A percentile compares a stretch with the other conserved stretches of the same genome.
Conservation (phyloP, 352 stramenopile genomes). For the Phytopythium oedochilum region DNA sequence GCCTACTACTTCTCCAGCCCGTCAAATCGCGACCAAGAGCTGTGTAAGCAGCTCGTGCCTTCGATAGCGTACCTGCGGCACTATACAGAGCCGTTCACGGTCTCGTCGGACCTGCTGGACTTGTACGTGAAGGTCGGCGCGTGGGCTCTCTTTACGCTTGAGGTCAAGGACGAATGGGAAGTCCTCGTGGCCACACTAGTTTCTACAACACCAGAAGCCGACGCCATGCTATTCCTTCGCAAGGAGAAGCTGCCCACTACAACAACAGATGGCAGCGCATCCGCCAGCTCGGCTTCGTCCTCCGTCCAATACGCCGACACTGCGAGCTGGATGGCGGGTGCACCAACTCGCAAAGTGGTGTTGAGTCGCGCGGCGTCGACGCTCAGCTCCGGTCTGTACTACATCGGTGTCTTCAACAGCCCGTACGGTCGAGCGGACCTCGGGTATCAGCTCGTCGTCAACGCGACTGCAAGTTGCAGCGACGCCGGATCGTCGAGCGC, state of each 20-base stretch:
- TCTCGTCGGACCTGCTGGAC: slow-evolving; percentile 31
- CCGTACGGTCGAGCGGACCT: slow-evolving; percentile 48
- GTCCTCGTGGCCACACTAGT: slow-evolving; percentile 47
- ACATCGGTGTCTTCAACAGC: slow-evolving; percentile 71
- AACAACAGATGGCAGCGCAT: slow-evolving; percentile 3
- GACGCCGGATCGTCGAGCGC: slow-evolving; percentile 4
- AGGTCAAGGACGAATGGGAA: slow-evolving; percentile 51
- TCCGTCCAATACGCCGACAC: slow-evolving; percentile 52
- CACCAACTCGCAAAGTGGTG: slow-evolving; percentile 42
- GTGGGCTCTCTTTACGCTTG: slow-evolving; percentile 64
- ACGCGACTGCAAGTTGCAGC: slow-evolving; percentile 41
- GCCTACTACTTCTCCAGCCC: slow-evolving; percentile 51
- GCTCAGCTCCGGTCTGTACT: slow-evolving; percentile 68
- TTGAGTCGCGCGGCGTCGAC: slow-evolving; percentile 53
- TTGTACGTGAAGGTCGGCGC: slow-evolving; percentile 35
- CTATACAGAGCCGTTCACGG: slow-evolving; percentile 40
- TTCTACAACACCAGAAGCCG: slow-evolving; percentile 28
- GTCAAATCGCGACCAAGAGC: slow-evolving; percentile 28
- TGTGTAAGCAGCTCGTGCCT: slow-evolving; percentile 58
- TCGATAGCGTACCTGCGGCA: slow-evolving; percentile 57
- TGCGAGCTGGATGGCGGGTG: slow-evolving; percentile 37
- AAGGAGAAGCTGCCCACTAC: slow-evolving; percentile 51
- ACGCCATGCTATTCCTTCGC: slow-evolving; percentile 71
- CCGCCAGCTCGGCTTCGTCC: slow-evolving; percentile 9
- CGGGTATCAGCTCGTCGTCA: slow-evolving; percentile 47